phyloP scores from a whole-genome alignment of 2,329 filamentous ascomycete species.

The Colletotrichum falcatum region DNA sequence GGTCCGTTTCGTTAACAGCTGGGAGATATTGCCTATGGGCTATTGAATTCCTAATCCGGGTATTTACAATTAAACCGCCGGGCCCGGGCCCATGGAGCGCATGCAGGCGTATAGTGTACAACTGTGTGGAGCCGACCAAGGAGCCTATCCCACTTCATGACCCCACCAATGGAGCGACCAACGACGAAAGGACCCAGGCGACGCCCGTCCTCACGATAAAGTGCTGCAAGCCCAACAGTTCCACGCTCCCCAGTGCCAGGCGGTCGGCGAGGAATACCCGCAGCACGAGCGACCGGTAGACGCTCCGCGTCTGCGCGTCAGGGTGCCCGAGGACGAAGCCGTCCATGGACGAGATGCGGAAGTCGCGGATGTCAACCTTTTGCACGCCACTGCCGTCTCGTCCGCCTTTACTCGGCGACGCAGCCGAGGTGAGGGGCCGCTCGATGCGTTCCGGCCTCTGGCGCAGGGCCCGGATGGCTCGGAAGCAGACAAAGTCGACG shows the following conservation, averaged over 20 bases:
- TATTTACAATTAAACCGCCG: neutral
- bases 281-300: constrained; percentile 55
- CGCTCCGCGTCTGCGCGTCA: constrained; percentile 44
- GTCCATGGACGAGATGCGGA: constrained; percentile 65
- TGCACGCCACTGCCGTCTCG: constrained; percentile 21
- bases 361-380: constrained; percentile 57
- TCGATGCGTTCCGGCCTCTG: constrained; percentile 55
- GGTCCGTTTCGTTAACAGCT: neutral
- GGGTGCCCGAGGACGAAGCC: constrained; percentile 56
- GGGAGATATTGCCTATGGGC: neutral
- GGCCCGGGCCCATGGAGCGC: neutral
- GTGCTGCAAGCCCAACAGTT: constrained; percentile 49
- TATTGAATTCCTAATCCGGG: neutral
- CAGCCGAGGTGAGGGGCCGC: constrained; percentile 55
- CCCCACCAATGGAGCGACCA: constrained; percentile 20
- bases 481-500: constrained; percentile 57
- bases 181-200: constrained; percentile 49
- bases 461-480: constrained; percentile 58
- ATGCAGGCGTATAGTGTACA: neutral
- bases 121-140: constrained; percentile 27
- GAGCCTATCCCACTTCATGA: constrained; percentile 6
- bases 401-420: constrained; percentile 36
- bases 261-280: constrained; percentile 59
- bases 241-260: constrained; percentile 52
- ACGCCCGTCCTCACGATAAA: constrained; percentile 49